Percentiles rank a stretch among this genome's conserved stretches.
Conservation (phyloP, 805 yeast species). For the Kluyveromyces lactis region DNA sequence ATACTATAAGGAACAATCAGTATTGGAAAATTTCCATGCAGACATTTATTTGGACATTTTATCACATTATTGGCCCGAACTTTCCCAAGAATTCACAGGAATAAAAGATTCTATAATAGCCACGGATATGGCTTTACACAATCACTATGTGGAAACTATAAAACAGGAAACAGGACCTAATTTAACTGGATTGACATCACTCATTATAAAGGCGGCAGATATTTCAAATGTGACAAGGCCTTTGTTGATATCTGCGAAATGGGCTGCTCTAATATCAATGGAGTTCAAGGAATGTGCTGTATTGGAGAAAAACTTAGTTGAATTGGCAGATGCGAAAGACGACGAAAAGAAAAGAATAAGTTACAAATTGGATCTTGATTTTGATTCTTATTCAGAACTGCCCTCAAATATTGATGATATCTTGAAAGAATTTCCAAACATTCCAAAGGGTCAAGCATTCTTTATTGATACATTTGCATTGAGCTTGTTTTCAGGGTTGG, state of each 20-base stretch:
- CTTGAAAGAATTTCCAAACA: slow-evolving; percentile 36
- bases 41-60: slow-evolving; percentile 49
- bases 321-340: slow-evolving; percentile 7
- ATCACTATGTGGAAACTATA: slow-evolving; percentile 44
- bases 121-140: slow-evolving; percentile 92
- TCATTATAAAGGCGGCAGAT: slow-evolving; percentile 89
- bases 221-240: slow-evolving; percentile 89
- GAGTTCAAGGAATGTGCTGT: slow-evolving; percentile 65
- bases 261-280: slow-evolving; percentile 75
- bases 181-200: slow-evolving; percentile 44
- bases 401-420: slow-evolving; percentile 38
- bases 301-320: slow-evolving; percentile 36
- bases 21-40: slow-evolving; percentile 77
- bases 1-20: slow-evolving; percentile 55
- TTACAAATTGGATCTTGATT: not conserved
- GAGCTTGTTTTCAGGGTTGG: slow-evolving; percentile 61
- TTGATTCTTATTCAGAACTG: slow-evolving; percentile 15
- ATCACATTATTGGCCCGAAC: slow-evolving; percentile 43
- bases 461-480: slow-evolving; percentile 78
- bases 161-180: slow-evolving; percentile 33
- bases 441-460: slow-evolving; percentile 70
- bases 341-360: slow-evolving; percentile 24
- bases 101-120: slow-evolving; percentile 43
- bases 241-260: slow-evolving; percentile 61
- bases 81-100: slow-evolving; percentile 13